Percentiles rank a stretch among this genome's conserved stretches.
These are phyloP conservation scores for Pythium guiyangense DNA, from an alignment of 352 stramenopile genomes.

Conservation along the genomic window DNA sequence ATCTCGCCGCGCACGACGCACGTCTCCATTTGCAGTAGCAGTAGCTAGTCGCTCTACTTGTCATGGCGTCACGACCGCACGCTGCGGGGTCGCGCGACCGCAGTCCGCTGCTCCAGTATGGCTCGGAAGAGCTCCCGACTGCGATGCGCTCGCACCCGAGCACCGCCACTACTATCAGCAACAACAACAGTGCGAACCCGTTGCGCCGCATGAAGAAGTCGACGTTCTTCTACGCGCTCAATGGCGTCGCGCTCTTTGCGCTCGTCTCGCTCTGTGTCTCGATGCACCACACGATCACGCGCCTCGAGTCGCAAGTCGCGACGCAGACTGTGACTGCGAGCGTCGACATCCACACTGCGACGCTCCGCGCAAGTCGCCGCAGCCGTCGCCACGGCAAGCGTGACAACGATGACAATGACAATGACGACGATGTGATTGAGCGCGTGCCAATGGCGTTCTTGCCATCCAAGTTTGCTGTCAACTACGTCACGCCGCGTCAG, in stretches of 20 bases:
- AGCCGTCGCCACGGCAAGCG: constrained; percentile 5
- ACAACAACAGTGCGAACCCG: constrained; percentile 1
- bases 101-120: constrained; percentile 58
- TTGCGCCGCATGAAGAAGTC: constrained; percentile 9
- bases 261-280: constrained; percentile 59
- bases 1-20: background rate
- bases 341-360: background rate
- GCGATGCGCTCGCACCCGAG: constrained; percentile 6
- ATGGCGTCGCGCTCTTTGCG: constrained; percentile 49
- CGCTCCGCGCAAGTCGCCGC: constrained; percentile 5
- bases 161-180: too few relatives aligned
- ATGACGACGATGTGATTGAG: constrained; percentile 11
- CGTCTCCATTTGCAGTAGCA: background rate
- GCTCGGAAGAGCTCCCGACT: constrained; percentile 35
- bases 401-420: constrained; percentile 1
- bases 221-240: constrained; percentile 46
- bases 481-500: constrained; percentile 72
- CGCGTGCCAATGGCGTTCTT: constrained; percentile 62
- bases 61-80: background rate
- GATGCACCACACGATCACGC: constrained; percentile 66
- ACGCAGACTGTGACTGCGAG: constrained; percentile 3
- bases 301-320: constrained; percentile 33
- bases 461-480: constrained; percentile 74
- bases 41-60: background rate
- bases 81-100: constrained; percentile 26